Conservation (phyloP, 331 rosid genomes). For the Pyrus hybrid region DNA sequence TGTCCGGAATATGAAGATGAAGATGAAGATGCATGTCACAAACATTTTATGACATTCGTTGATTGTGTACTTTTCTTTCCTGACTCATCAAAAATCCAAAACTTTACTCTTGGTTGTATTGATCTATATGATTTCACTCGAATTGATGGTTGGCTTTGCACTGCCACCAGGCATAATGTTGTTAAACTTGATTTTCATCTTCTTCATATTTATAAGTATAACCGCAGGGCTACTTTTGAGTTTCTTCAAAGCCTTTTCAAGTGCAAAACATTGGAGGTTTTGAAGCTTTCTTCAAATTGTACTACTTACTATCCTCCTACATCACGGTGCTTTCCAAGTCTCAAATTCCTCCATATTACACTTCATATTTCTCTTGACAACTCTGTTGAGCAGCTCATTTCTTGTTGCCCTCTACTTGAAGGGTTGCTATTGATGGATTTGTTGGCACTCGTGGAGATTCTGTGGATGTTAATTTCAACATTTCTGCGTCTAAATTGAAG, state of each 20-base stretch:
- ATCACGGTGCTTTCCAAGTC: background rate
- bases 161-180: background rate
- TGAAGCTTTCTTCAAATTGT: background rate
- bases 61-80: background rate
- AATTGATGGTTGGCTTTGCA: background rate
- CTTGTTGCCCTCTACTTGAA: background rate
- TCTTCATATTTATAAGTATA: background rate
- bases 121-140: background rate
- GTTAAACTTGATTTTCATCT: background rate
- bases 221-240: background rate
- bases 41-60: background rate
- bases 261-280: background rate
- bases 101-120: background rate
- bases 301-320: background rate
- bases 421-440: background rate
- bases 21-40: too few species aligned
- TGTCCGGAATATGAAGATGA: too few species aligned
- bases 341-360: background rate
- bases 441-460: too few species aligned
- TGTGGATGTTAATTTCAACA: background rate
- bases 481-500: background rate
- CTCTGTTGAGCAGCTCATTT: background rate
- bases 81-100: background rate
- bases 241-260: background rate
- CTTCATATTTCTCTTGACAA: background rate